phyloP scores from a whole-genome alignment of 2,329 filamentous ascomycete genomes.

The Penicillium sp. region DNA sequence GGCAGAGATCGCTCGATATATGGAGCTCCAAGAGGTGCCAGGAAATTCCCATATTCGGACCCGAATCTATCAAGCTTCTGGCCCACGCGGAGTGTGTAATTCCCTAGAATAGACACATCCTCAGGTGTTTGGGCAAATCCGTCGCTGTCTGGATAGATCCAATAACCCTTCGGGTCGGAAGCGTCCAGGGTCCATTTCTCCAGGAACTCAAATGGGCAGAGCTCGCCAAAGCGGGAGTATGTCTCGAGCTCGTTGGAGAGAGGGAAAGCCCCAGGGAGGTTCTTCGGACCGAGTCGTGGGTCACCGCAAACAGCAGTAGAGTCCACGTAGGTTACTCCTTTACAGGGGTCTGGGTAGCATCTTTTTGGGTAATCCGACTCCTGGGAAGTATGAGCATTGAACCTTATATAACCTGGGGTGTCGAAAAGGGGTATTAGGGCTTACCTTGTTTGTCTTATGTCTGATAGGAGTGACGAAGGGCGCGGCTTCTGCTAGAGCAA shows the following conservation, averaged over 20 bases:
- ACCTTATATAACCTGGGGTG: neutral
- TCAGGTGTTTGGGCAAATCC: slow-evolving; percentile 37
- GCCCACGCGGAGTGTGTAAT: slow-evolving; percentile 35
- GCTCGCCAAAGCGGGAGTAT: slow-evolving; percentile 18
- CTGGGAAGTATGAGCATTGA: neutral
- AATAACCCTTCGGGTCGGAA: slow-evolving; percentile 14
- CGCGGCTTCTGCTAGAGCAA: neutral
- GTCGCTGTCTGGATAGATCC: slow-evolving; percentile 34
- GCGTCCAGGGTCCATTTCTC: slow-evolving; percentile 10
- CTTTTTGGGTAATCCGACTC: slow-evolving; percentile 8
- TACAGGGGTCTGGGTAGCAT: slow-evolving; percentile 9
- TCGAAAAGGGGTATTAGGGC: neutral
- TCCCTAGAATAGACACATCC: slow-evolving; percentile 35
- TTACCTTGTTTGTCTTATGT: neutral
- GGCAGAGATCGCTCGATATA: slow-evolving; percentile 44
- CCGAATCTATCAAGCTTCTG: slow-evolving; percentile 45
- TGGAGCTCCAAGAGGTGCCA: slow-evolving; percentile 40
- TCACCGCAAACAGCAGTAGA: slow-evolving; percentile 15
- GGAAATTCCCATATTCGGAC: slow-evolving; percentile 37
- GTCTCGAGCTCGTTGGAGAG: slow-evolving; percentile 14
- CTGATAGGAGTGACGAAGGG: neutral
- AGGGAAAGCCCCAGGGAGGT: slow-evolving; percentile 13
- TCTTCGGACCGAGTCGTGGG: slow-evolving; percentile 14
- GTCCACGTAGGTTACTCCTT: slow-evolving; percentile 9
- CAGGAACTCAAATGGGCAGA: slow-evolving; percentile 15